Conservation (phyloP, 345 rosid species). For the Clausena lansium region DNA sequence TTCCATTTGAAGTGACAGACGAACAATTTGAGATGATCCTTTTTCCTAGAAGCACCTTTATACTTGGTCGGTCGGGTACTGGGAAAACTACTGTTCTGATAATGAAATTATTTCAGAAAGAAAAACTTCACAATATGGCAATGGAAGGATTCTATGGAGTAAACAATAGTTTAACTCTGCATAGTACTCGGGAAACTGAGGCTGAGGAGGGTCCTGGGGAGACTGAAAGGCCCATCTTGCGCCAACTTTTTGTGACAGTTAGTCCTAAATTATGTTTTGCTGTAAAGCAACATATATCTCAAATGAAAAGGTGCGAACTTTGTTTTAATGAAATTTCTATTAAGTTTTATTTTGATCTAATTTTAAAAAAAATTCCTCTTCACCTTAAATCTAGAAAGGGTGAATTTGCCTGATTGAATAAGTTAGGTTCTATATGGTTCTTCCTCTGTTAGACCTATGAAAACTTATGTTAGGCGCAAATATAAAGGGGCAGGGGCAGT, state of each 20-base stretch:
- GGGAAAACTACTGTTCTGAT: conserved; percentile 59
- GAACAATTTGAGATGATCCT: conserved; percentile 39
- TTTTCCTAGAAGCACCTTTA: conserved; percentile 39
- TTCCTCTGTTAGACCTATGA: no score
- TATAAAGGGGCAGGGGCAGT: no score
- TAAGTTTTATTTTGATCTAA: not conserved
- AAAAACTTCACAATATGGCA: conserved; percentile 32
- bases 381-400: no score
- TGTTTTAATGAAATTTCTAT: not conserved
- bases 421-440: no score
- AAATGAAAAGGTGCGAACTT: conserved; percentile 39
- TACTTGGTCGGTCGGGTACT: conserved; percentile 56
- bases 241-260: conserved; percentile 54
- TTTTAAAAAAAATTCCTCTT: no score
- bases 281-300: conserved; percentile 41
- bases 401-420: no score
- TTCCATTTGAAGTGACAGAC: conserved; percentile 51
- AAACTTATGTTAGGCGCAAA: no score
- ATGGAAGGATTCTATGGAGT: conserved; percentile 20
- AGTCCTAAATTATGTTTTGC: conserved; percentile 48
- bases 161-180: no score
- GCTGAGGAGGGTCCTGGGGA: conserved; percentile 1
- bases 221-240: conserved; percentile 17
- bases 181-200: not conserved
- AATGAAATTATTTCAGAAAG: conserved; percentile 43